Percentiles rank a stretch among this genome's conserved stretches.
phyloP scores from a whole-genome alignment of 345 rosid species.

The Schrenkiella parvula region DNA sequence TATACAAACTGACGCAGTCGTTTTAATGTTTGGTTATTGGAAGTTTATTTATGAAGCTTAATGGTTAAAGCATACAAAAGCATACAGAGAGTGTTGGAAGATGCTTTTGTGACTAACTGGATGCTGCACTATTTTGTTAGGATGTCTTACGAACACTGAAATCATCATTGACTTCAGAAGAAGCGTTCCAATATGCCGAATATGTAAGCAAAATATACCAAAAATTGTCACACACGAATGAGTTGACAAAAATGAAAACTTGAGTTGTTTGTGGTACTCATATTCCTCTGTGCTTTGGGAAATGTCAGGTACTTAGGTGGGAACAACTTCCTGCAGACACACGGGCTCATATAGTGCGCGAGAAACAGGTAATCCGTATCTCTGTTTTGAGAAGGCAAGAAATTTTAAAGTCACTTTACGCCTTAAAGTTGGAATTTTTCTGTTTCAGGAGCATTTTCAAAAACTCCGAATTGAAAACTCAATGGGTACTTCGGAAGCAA shows the following conservation, averaged over 20 bases:
- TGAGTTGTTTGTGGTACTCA: neutral
- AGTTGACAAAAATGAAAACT: neutral
- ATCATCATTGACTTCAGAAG: slow-evolving; percentile 54
- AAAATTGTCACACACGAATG: neutral
- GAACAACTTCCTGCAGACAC: slow-evolving; percentile 86
- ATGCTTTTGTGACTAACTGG: slow-evolving; percentile 14
- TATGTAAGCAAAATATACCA: slow-evolving; percentile 50
- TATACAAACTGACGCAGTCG: neutral
- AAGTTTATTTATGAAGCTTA: neutral
- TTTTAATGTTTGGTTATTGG: neutral
- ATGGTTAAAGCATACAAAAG: neutral
- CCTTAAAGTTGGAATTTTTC: neutral
- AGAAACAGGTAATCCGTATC: slow-evolving; percentile 63
- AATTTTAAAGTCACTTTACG: neutral
- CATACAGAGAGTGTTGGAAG: neutral
- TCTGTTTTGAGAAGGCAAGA: slow-evolving; percentile 5
- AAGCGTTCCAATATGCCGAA: slow-evolving; percentile 82
- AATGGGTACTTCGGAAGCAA: slow-evolving; percentile 75
- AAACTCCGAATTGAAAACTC: slow-evolving; percentile 80
- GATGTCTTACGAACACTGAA: slow-evolving; percentile 69
- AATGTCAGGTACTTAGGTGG: slow-evolving; percentile 70
- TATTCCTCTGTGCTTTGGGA: neutral
- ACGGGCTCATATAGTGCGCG: slow-evolving; percentile 78
- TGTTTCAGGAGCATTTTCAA: slow-evolving; percentile 76
- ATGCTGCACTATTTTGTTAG: slow-evolving; percentile 35